phyloP scores from a whole-genome alignment of 441 rosid genomes.

The Aleurites moluccanus region DNA sequence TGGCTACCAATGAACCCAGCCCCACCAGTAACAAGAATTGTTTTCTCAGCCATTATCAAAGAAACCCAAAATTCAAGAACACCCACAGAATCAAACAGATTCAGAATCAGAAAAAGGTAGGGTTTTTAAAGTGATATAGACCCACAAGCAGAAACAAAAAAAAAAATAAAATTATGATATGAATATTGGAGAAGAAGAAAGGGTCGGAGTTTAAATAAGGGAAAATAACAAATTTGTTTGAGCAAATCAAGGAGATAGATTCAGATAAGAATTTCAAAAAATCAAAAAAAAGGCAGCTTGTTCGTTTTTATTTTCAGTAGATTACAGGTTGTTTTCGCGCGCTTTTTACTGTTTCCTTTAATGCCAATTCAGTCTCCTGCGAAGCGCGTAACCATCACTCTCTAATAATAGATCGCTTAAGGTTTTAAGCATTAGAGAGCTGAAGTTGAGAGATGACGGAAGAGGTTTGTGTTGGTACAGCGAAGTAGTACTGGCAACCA shows the following conservation, averaged over 20 bases:
- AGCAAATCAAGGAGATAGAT: constrained; percentile 42
- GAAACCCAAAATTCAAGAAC: neutral
- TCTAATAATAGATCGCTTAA: too few relatives aligned
- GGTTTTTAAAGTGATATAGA: neutral
- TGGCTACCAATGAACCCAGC: constrained; percentile 96
- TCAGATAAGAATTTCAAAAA: constrained; percentile 36
- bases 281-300: too few relatives aligned
- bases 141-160: neutral
- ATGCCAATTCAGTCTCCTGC: neutral
- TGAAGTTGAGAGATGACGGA: neutral
- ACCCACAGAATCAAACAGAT: neutral
- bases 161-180: neutral
- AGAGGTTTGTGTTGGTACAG: neutral
- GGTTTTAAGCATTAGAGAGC: neutral
- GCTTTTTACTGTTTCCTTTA: constrained; percentile 2
- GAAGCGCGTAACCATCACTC: neutral
- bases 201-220: neutral
- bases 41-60: constrained; percentile 54
- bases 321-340: constrained; percentile 14
- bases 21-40: constrained; percentile 82
- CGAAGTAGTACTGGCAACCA: neutral
- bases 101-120: neutral
- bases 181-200: neutral
- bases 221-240: constrained; percentile 11
- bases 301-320: too few relatives aligned